phyloP scores from a whole-genome alignment of 345 rosid genomes.

The Reutealis trisperma region DNA sequence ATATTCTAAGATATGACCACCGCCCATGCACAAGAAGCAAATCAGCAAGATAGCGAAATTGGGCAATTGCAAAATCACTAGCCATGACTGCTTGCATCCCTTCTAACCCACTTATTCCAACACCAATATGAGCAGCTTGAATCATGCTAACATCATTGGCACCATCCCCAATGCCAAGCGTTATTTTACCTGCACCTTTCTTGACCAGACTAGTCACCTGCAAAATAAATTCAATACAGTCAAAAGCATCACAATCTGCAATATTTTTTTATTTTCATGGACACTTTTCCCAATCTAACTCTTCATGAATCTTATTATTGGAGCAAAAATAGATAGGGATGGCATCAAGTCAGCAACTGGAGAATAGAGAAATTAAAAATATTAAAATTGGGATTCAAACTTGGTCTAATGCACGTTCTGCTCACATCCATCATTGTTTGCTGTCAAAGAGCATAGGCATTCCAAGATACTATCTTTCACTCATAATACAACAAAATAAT shows the following conservation, averaged over 20 bases:
- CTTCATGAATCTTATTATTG: neutral
- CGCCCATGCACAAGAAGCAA: constrained; percentile 98
- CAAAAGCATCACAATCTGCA: neutral
- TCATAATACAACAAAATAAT: neutral
- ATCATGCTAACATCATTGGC: constrained; percentile 99
- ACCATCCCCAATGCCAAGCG: constrained; percentile 99
- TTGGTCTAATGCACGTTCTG: neutral
- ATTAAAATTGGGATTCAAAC: neutral
- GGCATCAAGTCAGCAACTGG: constrained; percentile 1
- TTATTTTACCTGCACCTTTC: constrained; percentile 94
- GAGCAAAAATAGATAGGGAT: neutral
- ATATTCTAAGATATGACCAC: constrained; percentile 96
- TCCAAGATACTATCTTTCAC: neutral
- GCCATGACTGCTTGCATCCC: constrained; percentile 99
- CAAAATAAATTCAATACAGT: constrained; percentile 12
- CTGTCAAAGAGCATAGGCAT: neutral
- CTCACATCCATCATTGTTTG: neutral
- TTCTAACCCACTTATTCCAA: constrained; percentile 98
- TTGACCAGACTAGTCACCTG: constrained; percentile 96
- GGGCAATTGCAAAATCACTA: constrained; percentile 99
- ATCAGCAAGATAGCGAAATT: constrained; percentile 90
- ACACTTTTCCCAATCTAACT: constrained; percentile 4
- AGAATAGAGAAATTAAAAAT: neutral
- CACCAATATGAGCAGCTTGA: constrained; percentile 99
- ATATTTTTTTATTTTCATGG: neutral